Conservation (phyloP, 208 protist genomes). For the Balamuthia mandrillaris region DNA sequence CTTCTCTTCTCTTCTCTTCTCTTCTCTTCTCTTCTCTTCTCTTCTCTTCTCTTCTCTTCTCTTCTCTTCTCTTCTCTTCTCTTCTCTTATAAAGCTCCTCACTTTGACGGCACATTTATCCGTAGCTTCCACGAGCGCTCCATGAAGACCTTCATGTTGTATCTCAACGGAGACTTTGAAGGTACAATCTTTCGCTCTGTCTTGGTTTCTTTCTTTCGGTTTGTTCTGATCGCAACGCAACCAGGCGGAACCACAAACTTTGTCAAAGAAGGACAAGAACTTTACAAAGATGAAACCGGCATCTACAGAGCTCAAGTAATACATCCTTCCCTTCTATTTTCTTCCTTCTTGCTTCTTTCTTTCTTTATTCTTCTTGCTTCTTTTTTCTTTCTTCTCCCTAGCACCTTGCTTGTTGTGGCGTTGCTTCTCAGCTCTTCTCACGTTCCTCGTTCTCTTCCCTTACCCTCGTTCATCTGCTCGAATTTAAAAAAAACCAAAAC, state of each 20-base stretch:
- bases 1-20: not conserved
- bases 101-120: constrained; percentile 7
- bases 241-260: constrained; percentile 9
- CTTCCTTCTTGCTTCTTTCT: too few species aligned
- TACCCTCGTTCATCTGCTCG: too few species aligned
- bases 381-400: too few species aligned
- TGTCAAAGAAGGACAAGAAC: not conserved
- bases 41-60: not conserved
- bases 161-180: constrained; percentile 15
- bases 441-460: too few species aligned
- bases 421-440: too few species aligned
- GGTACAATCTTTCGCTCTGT: not conserved
- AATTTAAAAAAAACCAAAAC: too few species aligned
- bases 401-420: too few species aligned
- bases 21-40: not conserved
- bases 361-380: too few species aligned
- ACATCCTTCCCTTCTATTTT: too few species aligned
- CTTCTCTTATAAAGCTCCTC: not conserved
- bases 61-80: not conserved
- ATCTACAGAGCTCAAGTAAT: not conserved
- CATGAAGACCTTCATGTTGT: constrained; percentile 41
- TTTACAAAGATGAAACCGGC: constrained; percentile 19
- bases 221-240: not conserved
- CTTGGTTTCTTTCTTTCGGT: not conserved
- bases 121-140: not conserved